Conservation (phyloP, 176 grass and related monocot species). For the Poa annua region DNA sequence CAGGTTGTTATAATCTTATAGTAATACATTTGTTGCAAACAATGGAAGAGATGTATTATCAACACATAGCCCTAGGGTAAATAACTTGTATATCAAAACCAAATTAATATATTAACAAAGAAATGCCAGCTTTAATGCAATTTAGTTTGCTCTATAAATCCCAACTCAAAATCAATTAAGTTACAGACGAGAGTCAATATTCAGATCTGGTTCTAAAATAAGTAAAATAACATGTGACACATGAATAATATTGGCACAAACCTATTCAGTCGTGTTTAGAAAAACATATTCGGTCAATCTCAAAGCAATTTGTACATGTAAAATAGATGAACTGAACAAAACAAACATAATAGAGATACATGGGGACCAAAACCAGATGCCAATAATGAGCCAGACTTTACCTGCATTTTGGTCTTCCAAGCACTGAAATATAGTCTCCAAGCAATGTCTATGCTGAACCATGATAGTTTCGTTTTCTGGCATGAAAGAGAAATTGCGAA, state of each 20-base stretch:
- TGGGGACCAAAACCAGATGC: background rate
- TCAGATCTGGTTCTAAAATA: background rate
- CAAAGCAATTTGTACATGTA: conserved; percentile 18
- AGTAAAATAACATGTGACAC: conserved; percentile 6
- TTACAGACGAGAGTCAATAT: conserved; percentile 15
- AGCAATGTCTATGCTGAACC: conserved; percentile 97
- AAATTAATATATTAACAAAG: background rate
- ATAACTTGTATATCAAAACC: background rate
- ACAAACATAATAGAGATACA: conserved; percentile 2
- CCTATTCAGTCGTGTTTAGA: background rate
- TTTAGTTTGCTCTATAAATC: conserved; percentile 12
- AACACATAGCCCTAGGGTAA: conserved; percentile 18
- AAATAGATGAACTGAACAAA: conserved; percentile 23
- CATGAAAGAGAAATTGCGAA: conserved; percentile 99
- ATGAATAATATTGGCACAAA: background rate
- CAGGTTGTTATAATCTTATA: conserved; percentile 25
- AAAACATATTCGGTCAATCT: conserved; percentile 15
- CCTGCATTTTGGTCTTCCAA: conserved; percentile 92
- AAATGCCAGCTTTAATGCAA: background rate
- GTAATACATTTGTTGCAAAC: conserved; percentile 2
- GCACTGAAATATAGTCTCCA: conserved; percentile 96
- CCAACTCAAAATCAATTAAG: conserved; percentile 24
- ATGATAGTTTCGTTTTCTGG: conserved; percentile 94
- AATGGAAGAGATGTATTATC: background rate
- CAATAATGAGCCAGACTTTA: conserved; percentile 36